Percentiles rank a stretch among this genome's conserved stretches.
Conservation (phyloP, 495 filamentous ascomycete genomes). For the Podospora anserina region DNA sequence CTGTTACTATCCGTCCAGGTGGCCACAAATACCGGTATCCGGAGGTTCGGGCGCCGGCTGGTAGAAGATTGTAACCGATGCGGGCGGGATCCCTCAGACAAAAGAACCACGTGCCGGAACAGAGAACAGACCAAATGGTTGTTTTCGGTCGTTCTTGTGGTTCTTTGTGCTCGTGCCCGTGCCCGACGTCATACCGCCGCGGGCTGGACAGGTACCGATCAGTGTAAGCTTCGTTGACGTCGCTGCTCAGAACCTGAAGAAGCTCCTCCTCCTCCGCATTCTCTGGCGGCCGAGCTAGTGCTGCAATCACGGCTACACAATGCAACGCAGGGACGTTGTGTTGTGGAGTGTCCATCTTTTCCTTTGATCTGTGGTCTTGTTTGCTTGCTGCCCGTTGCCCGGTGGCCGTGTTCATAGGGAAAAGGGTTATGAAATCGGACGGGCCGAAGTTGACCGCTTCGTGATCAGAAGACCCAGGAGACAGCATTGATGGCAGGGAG, state of each 20-base stretch:
- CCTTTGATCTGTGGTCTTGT: not conserved
- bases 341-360: not conserved
- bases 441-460: not conserved
- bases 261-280: not conserved
- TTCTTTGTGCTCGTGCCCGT: not conserved
- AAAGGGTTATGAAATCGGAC: not conserved
- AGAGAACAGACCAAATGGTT: not conserved
- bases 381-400: not conserved
- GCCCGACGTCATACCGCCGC: not conserved
- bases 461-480: not conserved
- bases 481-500: not conserved
- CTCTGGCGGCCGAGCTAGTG: not conserved
- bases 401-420: not conserved
- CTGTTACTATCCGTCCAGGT: not conserved
- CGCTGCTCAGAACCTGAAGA: not conserved
- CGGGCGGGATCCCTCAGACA: not conserved
- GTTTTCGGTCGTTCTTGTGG: slow-evolving; percentile 2
- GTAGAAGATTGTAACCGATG: not conserved
- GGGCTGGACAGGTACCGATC: slow-evolving; percentile 1
- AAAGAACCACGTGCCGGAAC: not conserved
- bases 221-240: not conserved
- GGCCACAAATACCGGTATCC: not conserved
- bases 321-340: not conserved
- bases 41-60: not conserved
- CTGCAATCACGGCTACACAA: not conserved